phyloP scores from a whole-genome alignment of 2,329 filamentous ascomycete species.

The Neofusicoccum cordaticola region DNA sequence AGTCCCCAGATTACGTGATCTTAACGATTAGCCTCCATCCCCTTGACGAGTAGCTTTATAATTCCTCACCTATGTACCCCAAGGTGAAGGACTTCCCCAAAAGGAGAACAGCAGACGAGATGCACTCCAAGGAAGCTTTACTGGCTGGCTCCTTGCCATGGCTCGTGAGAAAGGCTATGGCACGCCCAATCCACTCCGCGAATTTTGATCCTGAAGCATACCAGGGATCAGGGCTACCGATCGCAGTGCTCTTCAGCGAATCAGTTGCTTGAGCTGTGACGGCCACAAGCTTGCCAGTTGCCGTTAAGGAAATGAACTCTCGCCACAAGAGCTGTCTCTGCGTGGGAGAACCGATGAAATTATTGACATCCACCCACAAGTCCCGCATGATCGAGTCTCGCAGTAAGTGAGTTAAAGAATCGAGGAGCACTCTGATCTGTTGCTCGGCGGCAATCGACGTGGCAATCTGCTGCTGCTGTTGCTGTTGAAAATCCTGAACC shows the following conservation, averaged over 20 bases:
- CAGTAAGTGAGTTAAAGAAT: slow-evolving; percentile 32
- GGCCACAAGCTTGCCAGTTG: slow-evolving; percentile 59
- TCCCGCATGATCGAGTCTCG: slow-evolving; percentile 19
- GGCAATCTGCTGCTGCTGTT: slow-evolving; percentile 27
- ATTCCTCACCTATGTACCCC: slow-evolving; percentile 64
- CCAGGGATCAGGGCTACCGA: slow-evolving; percentile 50
- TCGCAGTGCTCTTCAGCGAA: slow-evolving; percentile 38
- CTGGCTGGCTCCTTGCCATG: background rate
- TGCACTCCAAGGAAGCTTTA: slow-evolving; percentile 22
- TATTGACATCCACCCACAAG: slow-evolving; percentile 46
- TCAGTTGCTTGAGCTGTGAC: slow-evolving; percentile 59
- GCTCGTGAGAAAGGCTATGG: slow-evolving; percentile 54
- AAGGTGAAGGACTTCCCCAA: slow-evolving; percentile 63
- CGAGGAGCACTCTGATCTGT: slow-evolving; percentile 41
- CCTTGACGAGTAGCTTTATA: background rate
- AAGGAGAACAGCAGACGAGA: slow-evolving; percentile 41
- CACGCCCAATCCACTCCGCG: slow-evolving; percentile 67
- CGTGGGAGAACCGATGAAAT: slow-evolving; percentile 38
- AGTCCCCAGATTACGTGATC: slow-evolving; percentile 20
- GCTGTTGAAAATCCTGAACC: slow-evolving; percentile 39
- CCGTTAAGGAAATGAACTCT: slow-evolving; percentile 58
- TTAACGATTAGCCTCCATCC: background rate
- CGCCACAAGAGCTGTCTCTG: slow-evolving; percentile 60
- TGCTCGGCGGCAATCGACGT: slow-evolving; percentile 22
- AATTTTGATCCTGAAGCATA: slow-evolving; percentile 63